A percentile compares a stretch with the other conserved stretches of the same genome.
These are phyloP conservation scores for Sarocladium brachiariae DNA, from an alignment of 2,329 filamentous ascomycete genomes.

Conservation along the genomic window DNA sequence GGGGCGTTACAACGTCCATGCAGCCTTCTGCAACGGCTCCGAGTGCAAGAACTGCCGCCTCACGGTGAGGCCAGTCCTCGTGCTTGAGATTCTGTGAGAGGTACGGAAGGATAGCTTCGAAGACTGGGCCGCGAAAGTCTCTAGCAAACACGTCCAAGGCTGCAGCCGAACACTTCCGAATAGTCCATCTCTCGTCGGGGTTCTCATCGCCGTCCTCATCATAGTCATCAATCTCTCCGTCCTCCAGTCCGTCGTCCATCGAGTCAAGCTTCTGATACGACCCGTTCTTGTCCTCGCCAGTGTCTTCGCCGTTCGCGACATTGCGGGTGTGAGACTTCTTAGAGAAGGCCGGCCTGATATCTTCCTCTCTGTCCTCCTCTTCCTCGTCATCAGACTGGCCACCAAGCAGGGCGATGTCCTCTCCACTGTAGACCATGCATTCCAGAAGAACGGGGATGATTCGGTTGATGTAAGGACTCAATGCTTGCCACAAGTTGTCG, in stretches of 20 bases:
- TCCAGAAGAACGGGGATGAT: conserved; percentile 87
- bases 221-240: conserved; percentile 76
- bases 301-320: conserved; percentile 26
- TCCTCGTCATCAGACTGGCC: conserved; percentile 86
- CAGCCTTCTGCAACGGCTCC: conserved; percentile 95
- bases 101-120: conserved; percentile 87
- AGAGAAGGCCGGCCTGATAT: conserved; percentile 89
- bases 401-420: conserved; percentile 81
- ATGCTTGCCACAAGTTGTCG: conserved; percentile 64
- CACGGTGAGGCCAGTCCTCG: conserved; percentile 82
- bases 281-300: conserved; percentile 44
- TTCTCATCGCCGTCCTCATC: conserved; percentile 69
- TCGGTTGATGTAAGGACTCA: conserved; percentile 72
- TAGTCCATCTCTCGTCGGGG: conserved; percentile 88
- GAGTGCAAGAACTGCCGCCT: conserved; percentile 88
- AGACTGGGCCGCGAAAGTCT: conserved; percentile 82
- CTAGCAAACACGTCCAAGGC: conserved; percentile 90
- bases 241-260: conserved; percentile 72
- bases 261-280: conserved; percentile 46
- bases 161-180: conserved; percentile 94
- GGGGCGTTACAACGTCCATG: conserved; percentile 80
- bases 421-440: conserved; percentile 94
- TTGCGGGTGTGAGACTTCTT: conserved; percentile 59
- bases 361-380: conserved; percentile 79
- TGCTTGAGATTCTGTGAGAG: conserved; percentile 84